Conservation (phyloP, 805 yeast species). For the Starmerella etchellsii region DNA sequence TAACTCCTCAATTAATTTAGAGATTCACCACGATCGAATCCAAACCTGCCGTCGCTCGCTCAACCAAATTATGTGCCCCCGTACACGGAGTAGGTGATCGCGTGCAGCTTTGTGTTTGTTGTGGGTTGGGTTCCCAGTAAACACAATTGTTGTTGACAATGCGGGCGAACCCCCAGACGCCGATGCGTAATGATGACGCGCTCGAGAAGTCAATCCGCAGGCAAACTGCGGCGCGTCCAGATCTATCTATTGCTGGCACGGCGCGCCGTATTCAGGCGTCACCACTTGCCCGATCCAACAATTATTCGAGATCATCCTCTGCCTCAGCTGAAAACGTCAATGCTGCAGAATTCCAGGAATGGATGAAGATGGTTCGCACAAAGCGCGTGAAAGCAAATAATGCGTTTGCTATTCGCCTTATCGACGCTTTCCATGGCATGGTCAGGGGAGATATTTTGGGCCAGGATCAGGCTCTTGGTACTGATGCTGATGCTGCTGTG, state of each 20-base stretch:
- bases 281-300: slow-evolving; percentile 7
- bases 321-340: neutral
- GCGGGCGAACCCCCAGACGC: too few species aligned
- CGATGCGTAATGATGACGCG: slow-evolving; percentile 12
- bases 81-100: too few species aligned
- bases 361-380: slow-evolving; percentile 64
- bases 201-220: slow-evolving; percentile 12
- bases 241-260: slow-evolving; percentile 8
- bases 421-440: slow-evolving; percentile 82
- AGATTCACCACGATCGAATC: too few species aligned
- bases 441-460: slow-evolving; percentile 25
- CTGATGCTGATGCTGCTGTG: slow-evolving; percentile 50
- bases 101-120: too few species aligned
- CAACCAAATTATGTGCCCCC: too few species aligned
- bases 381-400: slow-evolving; percentile 74
- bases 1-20: too few species aligned
- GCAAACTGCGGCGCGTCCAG: slow-evolving; percentile 3
- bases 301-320: neutral
- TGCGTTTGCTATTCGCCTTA: slow-evolving; percentile 82
- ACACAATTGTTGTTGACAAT: too few species aligned
- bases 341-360: slow-evolving; percentile 45
- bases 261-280: slow-evolving; percentile 15
- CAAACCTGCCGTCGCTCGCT: too few species aligned
- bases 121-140: too few species aligned
- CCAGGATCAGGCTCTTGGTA: slow-evolving; percentile 28